Evolutionary conservation across 2,329 filamentous ascomycete species (phyloP).

Genomic region (Metarhizium anisopliae): DNA sequence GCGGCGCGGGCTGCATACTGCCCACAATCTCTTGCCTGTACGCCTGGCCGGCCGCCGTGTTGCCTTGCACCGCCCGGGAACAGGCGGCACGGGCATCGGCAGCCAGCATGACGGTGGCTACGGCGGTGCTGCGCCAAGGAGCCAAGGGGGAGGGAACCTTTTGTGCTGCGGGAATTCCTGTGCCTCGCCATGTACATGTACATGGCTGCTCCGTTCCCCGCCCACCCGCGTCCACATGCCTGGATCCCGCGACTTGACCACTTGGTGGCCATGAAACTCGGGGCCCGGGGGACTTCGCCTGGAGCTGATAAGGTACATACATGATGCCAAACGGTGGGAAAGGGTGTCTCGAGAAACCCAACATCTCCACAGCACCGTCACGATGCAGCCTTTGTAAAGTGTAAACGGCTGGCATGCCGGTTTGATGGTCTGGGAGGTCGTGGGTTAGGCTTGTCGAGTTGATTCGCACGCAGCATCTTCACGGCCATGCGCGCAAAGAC

Average conservation of each 20-base stretch:
- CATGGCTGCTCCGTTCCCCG: too few species aligned
- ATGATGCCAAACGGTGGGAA: too few species aligned
- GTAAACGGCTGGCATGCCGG: background rate
- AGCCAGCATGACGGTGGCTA: background rate
- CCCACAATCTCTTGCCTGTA: background rate
- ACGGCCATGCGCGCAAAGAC: background rate
- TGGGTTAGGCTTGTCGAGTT: too few species aligned
- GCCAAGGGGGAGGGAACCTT: background rate
- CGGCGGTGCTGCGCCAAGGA: background rate
- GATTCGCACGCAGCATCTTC: too few species aligned
- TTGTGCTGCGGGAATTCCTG: too few species aligned
- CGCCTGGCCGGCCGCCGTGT: background rate
- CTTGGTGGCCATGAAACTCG: too few species aligned
- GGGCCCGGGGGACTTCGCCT: too few species aligned
- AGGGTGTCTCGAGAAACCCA: too few species aligned
- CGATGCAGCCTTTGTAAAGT: background rate
- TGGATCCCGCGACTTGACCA: too few species aligned
- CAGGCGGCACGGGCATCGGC: conserved; percentile 1
- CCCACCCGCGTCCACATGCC: too few species aligned
- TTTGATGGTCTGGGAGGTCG: background rate
- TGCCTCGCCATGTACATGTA: too few species aligned
- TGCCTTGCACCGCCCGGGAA: background rate
- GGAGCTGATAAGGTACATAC: too few species aligned
- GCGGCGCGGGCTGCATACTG: background rate
- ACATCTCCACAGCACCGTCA: background rate